Evolutionary conservation across 345 rosid species (phyloP).

Genomic region (Lumnitzera racemosa): DNA sequence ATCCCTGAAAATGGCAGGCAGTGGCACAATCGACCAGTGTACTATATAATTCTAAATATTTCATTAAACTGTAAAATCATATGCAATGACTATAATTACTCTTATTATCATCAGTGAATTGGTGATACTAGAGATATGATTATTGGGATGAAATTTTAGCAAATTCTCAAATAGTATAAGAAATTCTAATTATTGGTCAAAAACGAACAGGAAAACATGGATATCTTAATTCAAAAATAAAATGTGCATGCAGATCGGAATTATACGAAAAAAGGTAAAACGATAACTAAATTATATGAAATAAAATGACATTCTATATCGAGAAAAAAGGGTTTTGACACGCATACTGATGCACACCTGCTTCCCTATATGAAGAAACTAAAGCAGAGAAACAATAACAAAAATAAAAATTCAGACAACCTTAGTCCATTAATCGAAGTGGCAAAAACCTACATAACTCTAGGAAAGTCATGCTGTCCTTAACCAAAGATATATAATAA

Average conservation of each 20-base stretch:
- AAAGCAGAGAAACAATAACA: constrained; percentile 3
- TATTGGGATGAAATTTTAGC: too few species aligned
- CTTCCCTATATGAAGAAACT: constrained; percentile 20
- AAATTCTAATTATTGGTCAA: not conserved
- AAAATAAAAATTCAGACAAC: not conserved
- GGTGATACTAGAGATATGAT: too few species aligned
- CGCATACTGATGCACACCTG: constrained; percentile 8
- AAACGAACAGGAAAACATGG: too few species aligned
- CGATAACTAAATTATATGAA: too few species aligned
- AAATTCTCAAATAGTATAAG: not conserved
- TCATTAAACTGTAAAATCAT: too few species aligned
- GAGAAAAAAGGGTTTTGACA: constrained; percentile 16
- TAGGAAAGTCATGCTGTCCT: constrained; percentile 7
- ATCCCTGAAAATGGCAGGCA: constrained; percentile 36
- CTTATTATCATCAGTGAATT: too few species aligned
- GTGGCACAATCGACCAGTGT: not conserved
- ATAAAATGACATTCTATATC: constrained; percentile 14
- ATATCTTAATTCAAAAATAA: too few species aligned
- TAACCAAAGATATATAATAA: not conserved
- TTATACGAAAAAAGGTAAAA: too few species aligned
- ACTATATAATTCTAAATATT: not conserved
- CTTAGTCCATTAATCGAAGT: constrained; percentile 11
- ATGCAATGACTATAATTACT: not conserved
- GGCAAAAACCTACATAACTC: constrained; percentile 9
- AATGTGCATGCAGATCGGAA: too few species aligned